These are phyloP conservation scores for Fusarium duplospermum DNA, from an alignment of 2,329 filamentous ascomycete species.

Conservation along the genomic window DNA sequence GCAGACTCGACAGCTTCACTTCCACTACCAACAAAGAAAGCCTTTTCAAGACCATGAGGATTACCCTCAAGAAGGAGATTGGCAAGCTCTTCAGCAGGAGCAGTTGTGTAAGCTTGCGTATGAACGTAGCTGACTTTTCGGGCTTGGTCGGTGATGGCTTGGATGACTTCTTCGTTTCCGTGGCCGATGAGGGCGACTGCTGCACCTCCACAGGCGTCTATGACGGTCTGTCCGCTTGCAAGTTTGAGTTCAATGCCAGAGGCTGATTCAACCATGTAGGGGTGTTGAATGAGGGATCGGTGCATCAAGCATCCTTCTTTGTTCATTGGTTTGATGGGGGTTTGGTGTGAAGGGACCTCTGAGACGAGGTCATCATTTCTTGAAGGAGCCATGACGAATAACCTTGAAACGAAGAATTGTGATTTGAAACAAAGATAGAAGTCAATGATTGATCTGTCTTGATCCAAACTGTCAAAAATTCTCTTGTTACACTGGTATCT, in stretches of 20 bases:
- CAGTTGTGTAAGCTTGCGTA: conserved; percentile 37
- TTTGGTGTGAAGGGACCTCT: background rate
- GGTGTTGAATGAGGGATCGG: conserved; percentile 43
- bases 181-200: conserved; percentile 75
- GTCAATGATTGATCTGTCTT: background rate
- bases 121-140: conserved; percentile 46
- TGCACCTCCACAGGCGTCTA: conserved; percentile 77
- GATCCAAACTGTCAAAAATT: background rate
- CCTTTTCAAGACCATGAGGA: conserved; percentile 35
- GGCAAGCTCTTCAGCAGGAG: conserved; percentile 37
- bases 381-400: background rate
- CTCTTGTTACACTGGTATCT: background rate
- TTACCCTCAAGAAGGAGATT: conserved; percentile 28
- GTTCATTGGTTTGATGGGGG: background rate
- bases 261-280: conserved; percentile 55
- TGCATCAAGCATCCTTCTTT: conserved; percentile 39
- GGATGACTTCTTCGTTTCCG: conserved; percentile 64
- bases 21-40: conserved; percentile 40
- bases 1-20: conserved; percentile 58
- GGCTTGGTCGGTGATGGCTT: conserved; percentile 67
- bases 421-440: background rate
- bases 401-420: background rate
- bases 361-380: conserved; percentile 16
- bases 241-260: conserved; percentile 48
- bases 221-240: conserved; percentile 62